Evolutionary conservation across 2,329 filamentous ascomycete species (phyloP).

Genomic region (Cladosporium sp.): DNA sequence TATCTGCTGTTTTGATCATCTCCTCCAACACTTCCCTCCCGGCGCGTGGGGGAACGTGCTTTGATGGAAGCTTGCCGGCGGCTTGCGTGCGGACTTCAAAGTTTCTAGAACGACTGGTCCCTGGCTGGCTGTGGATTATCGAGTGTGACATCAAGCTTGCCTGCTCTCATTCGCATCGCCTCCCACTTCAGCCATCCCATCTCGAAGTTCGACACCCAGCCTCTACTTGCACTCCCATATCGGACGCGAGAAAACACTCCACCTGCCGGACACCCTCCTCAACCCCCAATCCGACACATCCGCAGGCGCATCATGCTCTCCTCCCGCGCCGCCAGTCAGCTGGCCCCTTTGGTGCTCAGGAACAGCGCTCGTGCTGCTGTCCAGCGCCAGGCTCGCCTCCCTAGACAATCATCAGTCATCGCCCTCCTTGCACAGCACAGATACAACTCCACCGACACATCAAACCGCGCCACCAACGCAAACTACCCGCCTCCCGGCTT

Average conservation of each 20-base stretch:
- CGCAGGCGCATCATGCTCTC: slow-evolving; percentile 39
- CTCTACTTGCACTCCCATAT: neutral
- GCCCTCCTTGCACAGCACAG: slow-evolving; percentile 54
- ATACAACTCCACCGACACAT: slow-evolving; percentile 54
- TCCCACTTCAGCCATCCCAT: neutral
- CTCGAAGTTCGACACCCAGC: neutral
- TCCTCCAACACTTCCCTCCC: too few relatives aligned
- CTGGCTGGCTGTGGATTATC: neutral
- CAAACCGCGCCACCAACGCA: slow-evolving; percentile 35
- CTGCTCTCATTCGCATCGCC: neutral
- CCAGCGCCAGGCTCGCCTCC: slow-evolving; percentile 40
- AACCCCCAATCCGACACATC: neutral
- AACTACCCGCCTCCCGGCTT: slow-evolving; percentile 81
- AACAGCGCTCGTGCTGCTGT: slow-evolving; percentile 40
- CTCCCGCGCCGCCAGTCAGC: slow-evolving; percentile 40
- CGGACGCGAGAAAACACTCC: neutral
- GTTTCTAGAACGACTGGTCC: slow-evolving; percentile 1
- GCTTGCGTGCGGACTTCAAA: too few relatives aligned
- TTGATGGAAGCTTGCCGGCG: too few relatives aligned
- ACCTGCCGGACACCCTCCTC: neutral
- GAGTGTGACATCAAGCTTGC: neutral
- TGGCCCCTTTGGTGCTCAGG: slow-evolving; percentile 45
- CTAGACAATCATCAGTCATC: slow-evolving; percentile 52
- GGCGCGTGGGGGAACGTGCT: too few relatives aligned
- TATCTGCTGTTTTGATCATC: too few relatives aligned